phyloP scores from a whole-genome alignment of 169 alveolate species.

The Eimeria mitis region DNA sequence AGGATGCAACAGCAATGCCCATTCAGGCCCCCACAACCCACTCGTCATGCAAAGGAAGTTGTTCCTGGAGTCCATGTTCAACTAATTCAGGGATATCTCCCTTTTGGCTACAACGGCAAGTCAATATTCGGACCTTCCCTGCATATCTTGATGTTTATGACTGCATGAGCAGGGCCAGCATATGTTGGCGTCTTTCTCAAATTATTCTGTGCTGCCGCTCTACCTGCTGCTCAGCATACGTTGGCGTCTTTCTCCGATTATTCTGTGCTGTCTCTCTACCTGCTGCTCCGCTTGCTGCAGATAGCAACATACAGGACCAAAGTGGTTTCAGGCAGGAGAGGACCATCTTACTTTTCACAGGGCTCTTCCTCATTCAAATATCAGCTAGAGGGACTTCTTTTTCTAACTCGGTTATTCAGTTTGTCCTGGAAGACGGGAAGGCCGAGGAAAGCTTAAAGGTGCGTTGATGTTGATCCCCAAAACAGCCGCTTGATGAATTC shows the following conservation, averaged over 20 bases:
- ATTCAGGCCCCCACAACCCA: slow-evolving; percentile 50
- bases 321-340: background rate
- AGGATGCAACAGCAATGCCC: slow-evolving; percentile 68
- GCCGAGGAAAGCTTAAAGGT: slow-evolving; percentile 25
- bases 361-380: slow-evolving; percentile 29
- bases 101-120: slow-evolving; percentile 69
- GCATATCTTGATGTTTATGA: background rate
- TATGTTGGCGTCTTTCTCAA: background rate
- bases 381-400: slow-evolving; percentile 3
- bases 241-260: background rate
- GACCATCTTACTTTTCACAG: slow-evolving; percentile 44
- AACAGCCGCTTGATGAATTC: background rate
- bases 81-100: slow-evolving; percentile 58
- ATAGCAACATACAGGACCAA: slow-evolving; percentile 3
- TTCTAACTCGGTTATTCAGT: slow-evolving; percentile 20
- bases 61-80: slow-evolving; percentile 10
- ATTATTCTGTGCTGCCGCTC: background rate
- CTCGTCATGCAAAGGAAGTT: slow-evolving; percentile 36
- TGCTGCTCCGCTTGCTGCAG: background rate
- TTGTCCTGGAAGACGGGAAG: slow-evolving; percentile 17
- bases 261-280: too few species aligned
- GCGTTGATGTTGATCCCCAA: background rate
- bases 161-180: background rate
- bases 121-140: background rate
- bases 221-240: background rate